Evolutionary conservation across 441 rosid genomes (phyloP).

Genomic region (Sinapis alba): DNA sequence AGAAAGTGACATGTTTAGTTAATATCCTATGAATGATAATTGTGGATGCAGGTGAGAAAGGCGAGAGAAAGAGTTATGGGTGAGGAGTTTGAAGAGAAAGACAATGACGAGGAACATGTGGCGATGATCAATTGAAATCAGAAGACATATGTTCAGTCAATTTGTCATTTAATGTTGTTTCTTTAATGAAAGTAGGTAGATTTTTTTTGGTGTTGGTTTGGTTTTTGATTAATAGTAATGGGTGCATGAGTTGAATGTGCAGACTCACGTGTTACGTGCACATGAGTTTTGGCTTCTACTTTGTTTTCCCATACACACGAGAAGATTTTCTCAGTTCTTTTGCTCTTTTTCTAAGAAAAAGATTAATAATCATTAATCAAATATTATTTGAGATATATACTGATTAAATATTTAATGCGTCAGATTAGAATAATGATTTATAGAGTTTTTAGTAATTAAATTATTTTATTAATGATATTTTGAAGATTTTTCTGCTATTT

Average conservation of each 20-base stretch:
- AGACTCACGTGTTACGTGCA: conserved; percentile 19
- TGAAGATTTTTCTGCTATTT: too few relatives aligned
- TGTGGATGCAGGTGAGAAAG: conserved; percentile 27
- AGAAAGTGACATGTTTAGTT: neutral
- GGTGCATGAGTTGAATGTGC: conserved; percentile 1
- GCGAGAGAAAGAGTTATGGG: conserved; percentile 39
- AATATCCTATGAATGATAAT: neutral
- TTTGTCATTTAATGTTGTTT: conserved; percentile 9
- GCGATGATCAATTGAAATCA: conserved; percentile 1
- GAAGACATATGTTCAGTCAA: neutral
- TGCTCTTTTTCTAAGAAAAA: neutral
- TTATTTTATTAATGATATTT: too few relatives aligned
- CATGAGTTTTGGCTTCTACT: conserved; percentile 21
- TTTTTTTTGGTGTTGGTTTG: neutral
- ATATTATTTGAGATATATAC: neutral
- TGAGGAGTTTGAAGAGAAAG: conserved; percentile 29
- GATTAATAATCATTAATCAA: conserved; percentile 13
- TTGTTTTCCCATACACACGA: neutral
- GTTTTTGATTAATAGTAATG: conserved; percentile 7
- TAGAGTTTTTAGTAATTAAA: neutral
- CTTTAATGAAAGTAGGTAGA: neutral
- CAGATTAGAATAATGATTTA: neutral
- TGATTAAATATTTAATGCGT: neutral
- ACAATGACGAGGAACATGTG: conserved; percentile 26
- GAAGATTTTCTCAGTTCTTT: neutral